Evolutionary conservation across 2,329 filamentous ascomycete species (phyloP).

Genomic region (Ilyonectria mors-panacis): DNA sequence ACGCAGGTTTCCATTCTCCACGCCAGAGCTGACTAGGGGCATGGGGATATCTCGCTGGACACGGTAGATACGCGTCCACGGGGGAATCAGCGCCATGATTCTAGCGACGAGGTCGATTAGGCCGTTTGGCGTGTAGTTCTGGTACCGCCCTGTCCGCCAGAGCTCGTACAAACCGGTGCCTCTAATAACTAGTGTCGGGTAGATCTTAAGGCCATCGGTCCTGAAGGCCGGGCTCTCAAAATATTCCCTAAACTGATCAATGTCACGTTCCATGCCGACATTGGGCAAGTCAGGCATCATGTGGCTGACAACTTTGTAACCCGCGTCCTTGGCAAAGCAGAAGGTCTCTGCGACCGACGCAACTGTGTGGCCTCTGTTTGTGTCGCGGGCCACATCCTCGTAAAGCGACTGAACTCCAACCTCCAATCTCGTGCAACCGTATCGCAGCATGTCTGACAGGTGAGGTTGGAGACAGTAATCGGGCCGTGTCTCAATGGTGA

Average conservation of each 20-base stretch:
- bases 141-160: conserved; percentile 96
- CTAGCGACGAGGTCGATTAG: conserved; percentile 95
- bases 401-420: conserved; percentile 97
- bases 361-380: conserved; percentile 96
- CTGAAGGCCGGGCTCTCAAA: conserved; percentile 97
- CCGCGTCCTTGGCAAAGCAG: conserved; percentile 95
- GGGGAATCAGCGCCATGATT: conserved; percentile 94
- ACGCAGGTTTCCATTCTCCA: conserved; percentile 96
- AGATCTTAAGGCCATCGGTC: conserved; percentile 97
- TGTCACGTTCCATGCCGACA: conserved; percentile 96
- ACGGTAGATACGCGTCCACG: conserved; percentile 98
- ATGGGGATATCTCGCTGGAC: conserved; percentile 99
- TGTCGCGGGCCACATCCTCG: conserved; percentile 98
- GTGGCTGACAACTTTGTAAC: conserved; percentile 98
- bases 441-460: conserved; percentile 95
- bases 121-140: conserved; percentile 98
- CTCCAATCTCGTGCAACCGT: conserved; percentile 94
- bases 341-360: conserved; percentile 97
- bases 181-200: conserved; percentile 96
- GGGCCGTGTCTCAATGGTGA: conserved; percentile 97
- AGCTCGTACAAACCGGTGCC: conserved; percentile 97
- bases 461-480: conserved; percentile 98
- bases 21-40: conserved; percentile 97
- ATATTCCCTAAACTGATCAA: conserved; percentile 97
- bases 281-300: conserved; percentile 99